Conservation (phyloP, 1,284 basidiomycete species). For the Coniferiporia sulphurascens region DNA sequence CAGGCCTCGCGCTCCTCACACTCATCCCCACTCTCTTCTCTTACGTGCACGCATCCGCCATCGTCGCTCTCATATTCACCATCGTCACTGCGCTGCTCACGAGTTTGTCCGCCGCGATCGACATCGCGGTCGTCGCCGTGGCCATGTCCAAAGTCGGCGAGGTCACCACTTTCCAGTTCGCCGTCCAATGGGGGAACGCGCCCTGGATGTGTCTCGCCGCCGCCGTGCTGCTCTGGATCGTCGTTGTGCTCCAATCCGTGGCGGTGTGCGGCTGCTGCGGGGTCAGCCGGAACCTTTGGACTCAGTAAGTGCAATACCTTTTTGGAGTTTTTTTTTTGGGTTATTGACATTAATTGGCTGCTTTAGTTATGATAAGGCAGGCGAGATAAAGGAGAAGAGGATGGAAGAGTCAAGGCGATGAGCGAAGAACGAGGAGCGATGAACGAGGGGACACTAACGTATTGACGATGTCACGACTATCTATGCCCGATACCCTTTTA, state of each 20-base stretch:
- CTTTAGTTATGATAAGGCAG: too few relatives aligned
- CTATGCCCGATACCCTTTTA: too few relatives aligned
- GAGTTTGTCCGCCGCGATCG: slow-evolving; percentile 51
- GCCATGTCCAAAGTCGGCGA: slow-evolving; percentile 40
- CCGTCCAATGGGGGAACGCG: slow-evolving; percentile 55
- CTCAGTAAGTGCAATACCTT: slow-evolving; percentile 1
- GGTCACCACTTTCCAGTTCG: slow-evolving; percentile 39
- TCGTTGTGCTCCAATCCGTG: slow-evolving; percentile 53
- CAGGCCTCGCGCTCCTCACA: slow-evolving; percentile 43
- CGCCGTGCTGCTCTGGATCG: slow-evolving; percentile 51
- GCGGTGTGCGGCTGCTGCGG: slow-evolving; percentile 68
- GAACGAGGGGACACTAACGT: too few relatives aligned
- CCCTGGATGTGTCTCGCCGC: slow-evolving; percentile 65
- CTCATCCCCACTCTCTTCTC: slow-evolving; percentile 45
- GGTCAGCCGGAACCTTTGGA: slow-evolving; percentile 35
- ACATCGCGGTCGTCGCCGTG: slow-evolving; percentile 54
- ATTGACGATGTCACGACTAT: too few relatives aligned
- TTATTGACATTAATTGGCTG: too few relatives aligned
- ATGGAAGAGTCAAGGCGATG: too few relatives aligned
- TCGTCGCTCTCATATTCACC: slow-evolving; percentile 53
- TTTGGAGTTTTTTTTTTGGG: too few relatives aligned
- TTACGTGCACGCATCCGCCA: slow-evolving; percentile 36
- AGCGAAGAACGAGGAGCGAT: too few relatives aligned
- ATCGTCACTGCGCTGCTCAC: slow-evolving; percentile 50
- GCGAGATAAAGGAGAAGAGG: too few relatives aligned